Conservation (phyloP, 441 rosid genomes). For the Syzygium syzygioides region DNA sequence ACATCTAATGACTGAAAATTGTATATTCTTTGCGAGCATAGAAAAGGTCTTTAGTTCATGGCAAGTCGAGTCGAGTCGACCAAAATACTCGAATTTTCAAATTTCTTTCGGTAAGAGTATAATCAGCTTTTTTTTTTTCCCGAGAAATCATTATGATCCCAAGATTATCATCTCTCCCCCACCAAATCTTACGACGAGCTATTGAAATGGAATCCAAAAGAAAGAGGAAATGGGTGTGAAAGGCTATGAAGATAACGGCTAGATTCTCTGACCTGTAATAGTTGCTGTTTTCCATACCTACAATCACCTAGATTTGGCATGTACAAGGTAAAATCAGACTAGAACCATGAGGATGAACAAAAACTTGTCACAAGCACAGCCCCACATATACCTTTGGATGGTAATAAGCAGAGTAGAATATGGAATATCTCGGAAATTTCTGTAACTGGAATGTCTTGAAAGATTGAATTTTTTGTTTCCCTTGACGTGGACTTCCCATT, state of each 20-base stretch:
- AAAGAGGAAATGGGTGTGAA: not conserved
- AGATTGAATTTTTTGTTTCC: not conserved
- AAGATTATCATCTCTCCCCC: not conserved
- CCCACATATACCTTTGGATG: not conserved
- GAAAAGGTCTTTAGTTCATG: not conserved
- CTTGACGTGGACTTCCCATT: not conserved
- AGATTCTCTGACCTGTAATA: not conserved
- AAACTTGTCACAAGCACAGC: not conserved
- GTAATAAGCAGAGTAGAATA: not conserved
- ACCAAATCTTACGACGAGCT: not conserved
- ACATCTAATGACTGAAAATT: not conserved
- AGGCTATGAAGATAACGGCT: not conserved
- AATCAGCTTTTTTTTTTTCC: not conserved
- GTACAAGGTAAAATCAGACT: not conserved
- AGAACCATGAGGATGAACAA: not conserved
- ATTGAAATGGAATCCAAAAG: not conserved
- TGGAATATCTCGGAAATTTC: not conserved
- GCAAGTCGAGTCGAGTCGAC: not conserved
- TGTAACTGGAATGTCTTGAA: not conserved
- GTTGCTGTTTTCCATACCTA: not conserved
- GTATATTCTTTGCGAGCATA: not conserved
- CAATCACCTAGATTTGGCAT: not conserved
- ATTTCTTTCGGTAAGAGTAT: not conserved
- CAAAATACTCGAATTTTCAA: not conserved
- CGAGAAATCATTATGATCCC: not conserved